Percentiles rank a stretch among this genome's conserved stretches.
Conservation (phyloP, 495 filamentous ascomycete genomes). For the Penicillium argentinense region DNA sequence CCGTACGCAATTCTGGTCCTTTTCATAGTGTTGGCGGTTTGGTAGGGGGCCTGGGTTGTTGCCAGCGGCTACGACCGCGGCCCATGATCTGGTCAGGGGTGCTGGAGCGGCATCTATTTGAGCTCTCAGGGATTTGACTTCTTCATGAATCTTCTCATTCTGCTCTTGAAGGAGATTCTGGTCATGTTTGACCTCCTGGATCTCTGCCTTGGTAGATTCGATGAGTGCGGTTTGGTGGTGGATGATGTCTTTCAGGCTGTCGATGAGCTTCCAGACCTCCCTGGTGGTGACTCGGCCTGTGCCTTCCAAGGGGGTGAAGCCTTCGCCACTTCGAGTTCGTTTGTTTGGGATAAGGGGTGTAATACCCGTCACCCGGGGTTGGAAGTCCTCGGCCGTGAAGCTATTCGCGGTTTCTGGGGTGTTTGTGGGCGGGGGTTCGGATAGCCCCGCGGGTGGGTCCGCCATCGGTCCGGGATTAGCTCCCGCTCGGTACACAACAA, state of each 20-base stretch:
- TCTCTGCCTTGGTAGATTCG: too few species aligned
- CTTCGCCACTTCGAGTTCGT: too few species aligned
- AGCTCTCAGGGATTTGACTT: conserved; percentile 11
- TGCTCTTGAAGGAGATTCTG: too few species aligned
- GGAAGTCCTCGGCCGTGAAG: conserved; percentile 4
- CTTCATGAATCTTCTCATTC: conserved; percentile 17
- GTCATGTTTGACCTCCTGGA: too few species aligned
- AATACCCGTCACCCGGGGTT: background rate
- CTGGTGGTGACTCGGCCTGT: conserved; percentile 18
- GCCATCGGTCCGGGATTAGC: conserved; percentile 11
- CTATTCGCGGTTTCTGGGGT: conserved; percentile 5
- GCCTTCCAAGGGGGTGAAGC: conserved; percentile 1
- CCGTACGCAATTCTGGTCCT: conserved; percentile 11
- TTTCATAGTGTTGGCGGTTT: conserved; percentile 9
- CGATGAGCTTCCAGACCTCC: conserved; percentile 20
- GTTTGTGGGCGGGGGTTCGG: conserved; percentile 16
- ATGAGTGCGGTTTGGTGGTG: too few species aligned
- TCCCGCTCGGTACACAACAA: conserved; percentile 12
- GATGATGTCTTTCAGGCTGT: conserved; percentile 8
- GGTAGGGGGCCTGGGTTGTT: background rate
- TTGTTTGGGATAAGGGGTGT: too few species aligned
- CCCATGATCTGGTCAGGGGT: conserved; percentile 8
- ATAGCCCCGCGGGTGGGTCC: conserved; percentile 12
- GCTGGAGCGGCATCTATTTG: conserved; percentile 6
- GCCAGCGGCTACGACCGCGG: conserved; percentile 1